Evolutionary conservation across 208 protist genomes (phyloP).

Genomic region (Trypanosomatidae sp.): DNA sequence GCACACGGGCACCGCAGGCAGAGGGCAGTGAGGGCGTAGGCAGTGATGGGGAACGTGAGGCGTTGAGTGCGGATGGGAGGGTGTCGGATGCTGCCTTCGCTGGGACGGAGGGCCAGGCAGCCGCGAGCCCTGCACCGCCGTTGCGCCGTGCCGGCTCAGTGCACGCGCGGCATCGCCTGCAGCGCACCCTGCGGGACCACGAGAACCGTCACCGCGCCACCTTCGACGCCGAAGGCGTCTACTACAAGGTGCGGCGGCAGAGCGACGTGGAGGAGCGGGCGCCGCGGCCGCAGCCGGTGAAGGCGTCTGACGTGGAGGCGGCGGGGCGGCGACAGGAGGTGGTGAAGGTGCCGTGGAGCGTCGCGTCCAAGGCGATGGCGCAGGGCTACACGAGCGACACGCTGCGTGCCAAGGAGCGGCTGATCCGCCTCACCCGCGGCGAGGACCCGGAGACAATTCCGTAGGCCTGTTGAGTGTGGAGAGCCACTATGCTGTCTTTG

Average conservation of each 20-base stretch:
- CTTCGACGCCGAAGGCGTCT: constrained; percentile 88
- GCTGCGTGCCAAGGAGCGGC: constrained; percentile 81
- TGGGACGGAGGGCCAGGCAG: too few species aligned
- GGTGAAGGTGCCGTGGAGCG: constrained; percentile 86
- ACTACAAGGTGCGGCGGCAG: constrained; percentile 73
- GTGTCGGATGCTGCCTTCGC: too few species aligned
- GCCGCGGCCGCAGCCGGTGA: constrained; percentile 54
- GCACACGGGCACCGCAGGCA: neutral
- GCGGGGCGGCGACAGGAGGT: constrained; percentile 36
- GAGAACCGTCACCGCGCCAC: constrained; percentile 75
- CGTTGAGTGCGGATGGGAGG: neutral
- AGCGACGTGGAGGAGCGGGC: constrained; percentile 54
- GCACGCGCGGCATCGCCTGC: constrained; percentile 64
- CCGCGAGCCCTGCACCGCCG: neutral
- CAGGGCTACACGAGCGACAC: constrained; percentile 73
- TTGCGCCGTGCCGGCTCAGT: constrained; percentile 7
- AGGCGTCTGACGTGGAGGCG: constrained; percentile 55
- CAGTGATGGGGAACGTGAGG: neutral
- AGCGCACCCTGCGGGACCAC: constrained; percentile 67
- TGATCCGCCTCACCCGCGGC: constrained; percentile 82
- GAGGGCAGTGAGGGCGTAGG: neutral
- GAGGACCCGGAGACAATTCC: constrained; percentile 88
- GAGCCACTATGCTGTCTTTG: neutral
- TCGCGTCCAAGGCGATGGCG: constrained; percentile 61
- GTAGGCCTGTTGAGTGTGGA: too few species aligned